Base-by-base conservation (phyloP, 176 grass and related monocot genomes). In the Triticum dicoccoides region DNA sequence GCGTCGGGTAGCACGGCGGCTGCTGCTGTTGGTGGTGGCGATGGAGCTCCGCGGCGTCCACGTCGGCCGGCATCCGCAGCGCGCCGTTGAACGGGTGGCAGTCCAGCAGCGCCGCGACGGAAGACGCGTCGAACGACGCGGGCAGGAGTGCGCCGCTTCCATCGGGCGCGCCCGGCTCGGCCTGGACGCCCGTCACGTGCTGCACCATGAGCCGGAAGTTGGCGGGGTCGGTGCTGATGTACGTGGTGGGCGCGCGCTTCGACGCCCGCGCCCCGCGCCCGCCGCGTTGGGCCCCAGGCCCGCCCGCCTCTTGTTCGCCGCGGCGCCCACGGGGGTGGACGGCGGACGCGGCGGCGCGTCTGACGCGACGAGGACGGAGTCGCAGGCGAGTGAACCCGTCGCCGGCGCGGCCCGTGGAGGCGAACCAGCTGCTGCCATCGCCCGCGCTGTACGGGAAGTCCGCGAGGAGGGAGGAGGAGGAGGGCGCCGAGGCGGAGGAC, bases 131-230 rank as follows among this genome's bases (percentile, higher is more conserved):
- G 34, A 35, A 35, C 34, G 5, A 24, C 9, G 69, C 38, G 4
- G 35, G 69, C 38, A 24, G 11, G 20, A 3, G 11, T 23, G 11
- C 63, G 63, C 24, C 4, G 25, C 29, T 29, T 29, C 29, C 29
- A 29, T 23, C 61, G 47, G 20, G 9, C 79, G 7, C n/a, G 42
- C 29, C 29, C 29, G 62, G 84, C 17, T 86, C 87, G 20, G 51
- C 71, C 79, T 76, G 82, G 78, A 66, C 85, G 78, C 93, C 96
- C 45, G 96, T 95, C 72, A 90, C 62, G 4, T 87, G 91, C 80
- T 98, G 89, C 81, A 95, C 96, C 91, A 98, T 92, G 84, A 91
- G 29, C 17, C 93, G 75, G 96, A 98, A 98, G 86, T 94, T 94
- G 82, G 87, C 25, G 4, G 90, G 38, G 89, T 98, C 93, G 63